Conservation (phyloP, 129 eudicot species). For the Oenanthe sinensis region DNA sequence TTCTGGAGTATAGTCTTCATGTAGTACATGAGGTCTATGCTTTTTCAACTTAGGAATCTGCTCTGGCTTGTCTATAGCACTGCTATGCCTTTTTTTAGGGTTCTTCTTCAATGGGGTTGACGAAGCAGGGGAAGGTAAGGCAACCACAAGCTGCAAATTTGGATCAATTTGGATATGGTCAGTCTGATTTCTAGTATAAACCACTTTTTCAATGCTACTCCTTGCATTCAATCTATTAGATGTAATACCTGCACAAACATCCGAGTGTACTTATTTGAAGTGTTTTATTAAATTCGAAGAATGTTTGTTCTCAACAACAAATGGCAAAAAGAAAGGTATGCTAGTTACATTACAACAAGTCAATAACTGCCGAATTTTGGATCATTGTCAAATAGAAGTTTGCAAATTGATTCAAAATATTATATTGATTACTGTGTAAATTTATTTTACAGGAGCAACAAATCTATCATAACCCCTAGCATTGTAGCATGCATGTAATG, state of each 20-base stretch:
- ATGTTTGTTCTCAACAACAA: not conserved
- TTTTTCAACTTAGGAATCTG: slow-evolving; percentile 32
- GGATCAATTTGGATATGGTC: not conserved
- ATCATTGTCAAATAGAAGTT: not conserved
- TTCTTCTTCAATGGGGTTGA: slow-evolving; percentile 2
- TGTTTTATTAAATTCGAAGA: not conserved
- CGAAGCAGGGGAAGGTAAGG: not conserved
- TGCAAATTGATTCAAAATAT: not conserved
- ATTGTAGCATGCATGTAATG: not conserved
- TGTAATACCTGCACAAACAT: slow-evolving; percentile 17
- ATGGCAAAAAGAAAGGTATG: not conserved
- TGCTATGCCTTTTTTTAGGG: slow-evolving; percentile 26
- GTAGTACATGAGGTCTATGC: slow-evolving; percentile 44
- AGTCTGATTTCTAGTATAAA: not conserved
- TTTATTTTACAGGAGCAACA: not conserved
- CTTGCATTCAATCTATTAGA: slow-evolving; percentile 13
- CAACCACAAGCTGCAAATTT: not conserved
- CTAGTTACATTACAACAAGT: not conserved
- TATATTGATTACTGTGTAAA: not conserved
- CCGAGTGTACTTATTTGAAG: not conserved
- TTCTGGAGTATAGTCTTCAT: slow-evolving; percentile 21
- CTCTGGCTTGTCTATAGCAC: slow-evolving; percentile 24
- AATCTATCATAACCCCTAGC: not conserved
- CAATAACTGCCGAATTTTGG: not conserved
- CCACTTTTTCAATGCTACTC: not conserved